Percentiles rank a stretch among this genome's conserved stretches.
Conservation (phyloP, 495 filamentous ascomycete genomes). For the Parachaetomium inaequale region DNA sequence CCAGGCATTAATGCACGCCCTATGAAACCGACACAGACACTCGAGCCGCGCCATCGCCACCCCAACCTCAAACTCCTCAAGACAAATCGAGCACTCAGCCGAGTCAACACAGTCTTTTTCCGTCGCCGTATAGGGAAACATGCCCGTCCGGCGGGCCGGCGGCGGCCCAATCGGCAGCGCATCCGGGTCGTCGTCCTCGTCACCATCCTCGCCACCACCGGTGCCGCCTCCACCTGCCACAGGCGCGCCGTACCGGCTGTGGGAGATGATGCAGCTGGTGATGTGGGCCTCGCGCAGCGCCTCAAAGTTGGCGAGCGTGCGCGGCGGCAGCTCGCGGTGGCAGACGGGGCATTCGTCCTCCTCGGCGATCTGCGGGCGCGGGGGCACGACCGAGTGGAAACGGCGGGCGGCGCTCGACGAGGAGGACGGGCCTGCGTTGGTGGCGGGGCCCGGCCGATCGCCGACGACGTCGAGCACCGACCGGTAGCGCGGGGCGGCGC, state of each 20-base stretch:
- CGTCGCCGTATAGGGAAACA: conserved; percentile 69
- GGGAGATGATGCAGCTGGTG: conserved; percentile 63
- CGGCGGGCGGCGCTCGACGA: conserved; percentile 25
- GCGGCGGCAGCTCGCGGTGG: conserved; percentile 66
- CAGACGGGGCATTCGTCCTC: conserved; percentile 93
- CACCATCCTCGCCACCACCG: background rate
- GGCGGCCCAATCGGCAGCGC: conserved; percentile 25
- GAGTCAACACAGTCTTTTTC: conserved; percentile 87
- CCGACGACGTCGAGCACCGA: conserved; percentile 30
- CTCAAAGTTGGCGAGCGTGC: conserved; percentile 56
- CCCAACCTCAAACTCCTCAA: conserved; percentile 91
- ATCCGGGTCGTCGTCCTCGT: conserved; percentile 15
- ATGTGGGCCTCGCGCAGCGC: conserved; percentile 72
- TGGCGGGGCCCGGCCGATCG: conserved; percentile 16
- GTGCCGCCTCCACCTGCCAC: conserved; percentile 8
- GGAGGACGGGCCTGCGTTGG: conserved; percentile 19
- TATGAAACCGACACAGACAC: conserved; percentile 91
- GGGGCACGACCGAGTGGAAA: conserved; percentile 27
- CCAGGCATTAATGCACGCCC: conserved; percentile 59
- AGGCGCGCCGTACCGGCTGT: conserved; percentile 39
- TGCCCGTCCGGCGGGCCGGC: conserved; percentile 42
- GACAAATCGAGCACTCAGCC: conserved; percentile 89
- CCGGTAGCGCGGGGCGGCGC: conserved; percentile 22
- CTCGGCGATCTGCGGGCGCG: conserved; percentile 54
- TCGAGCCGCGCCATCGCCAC: conserved; percentile 78